Percentiles rank a stretch among this genome's conserved stretches.
Conservation (phyloP, 1,284 basidiomycete genomes). For the Phellopilus nigrolimitatus region DNA sequence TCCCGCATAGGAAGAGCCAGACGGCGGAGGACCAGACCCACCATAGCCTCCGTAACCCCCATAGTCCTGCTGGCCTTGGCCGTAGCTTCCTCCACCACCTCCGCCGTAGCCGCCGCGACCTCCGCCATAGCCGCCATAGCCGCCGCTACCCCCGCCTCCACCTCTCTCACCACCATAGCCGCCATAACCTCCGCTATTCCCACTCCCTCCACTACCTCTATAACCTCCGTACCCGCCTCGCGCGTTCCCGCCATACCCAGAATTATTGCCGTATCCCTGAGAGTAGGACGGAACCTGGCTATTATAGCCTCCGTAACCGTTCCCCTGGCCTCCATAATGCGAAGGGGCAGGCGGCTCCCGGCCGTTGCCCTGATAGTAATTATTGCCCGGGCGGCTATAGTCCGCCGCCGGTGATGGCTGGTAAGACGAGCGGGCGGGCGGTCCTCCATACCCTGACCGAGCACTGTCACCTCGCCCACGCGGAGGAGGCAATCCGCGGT, state of each 20-base stretch:
- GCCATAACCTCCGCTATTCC: constrained; percentile 21
- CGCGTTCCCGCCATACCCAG: constrained; percentile 26
- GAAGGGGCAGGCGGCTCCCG: constrained; percentile 7
- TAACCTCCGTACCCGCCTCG: constrained; percentile 28
- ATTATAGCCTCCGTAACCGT: constrained; percentile 19
- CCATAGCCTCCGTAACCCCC: constrained; percentile 12
- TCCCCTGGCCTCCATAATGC: constrained; percentile 23
- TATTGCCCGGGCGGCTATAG: constrained; percentile 9
- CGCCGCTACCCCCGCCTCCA: too few relatives aligned
- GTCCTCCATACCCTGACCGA: constrained; percentile 7
- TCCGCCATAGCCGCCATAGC: constrained; percentile 11
- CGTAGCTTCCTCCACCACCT: constrained; percentile 15
- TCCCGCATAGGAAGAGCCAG: constrained; percentile 5
- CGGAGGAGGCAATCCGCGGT: constrained; percentile 6
- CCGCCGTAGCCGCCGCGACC: constrained; percentile 16
- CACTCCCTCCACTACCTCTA: constrained; percentile 33
- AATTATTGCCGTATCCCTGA: constrained; percentile 26
- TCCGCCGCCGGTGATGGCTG: constrained; percentile 2
- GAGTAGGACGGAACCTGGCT: constrained; percentile 19
- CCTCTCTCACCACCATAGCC: constrained; percentile 20
- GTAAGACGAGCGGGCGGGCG: constrained; percentile 12
- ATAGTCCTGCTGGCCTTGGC: too few relatives aligned
- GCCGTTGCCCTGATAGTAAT: constrained; percentile 4
- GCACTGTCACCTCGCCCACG: constrained; percentile 12
- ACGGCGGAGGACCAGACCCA: constrained; percentile 6